Conservation (phyloP, 2,329 filamentous ascomycete species). For the Microdochium trichocladiopsis region DNA sequence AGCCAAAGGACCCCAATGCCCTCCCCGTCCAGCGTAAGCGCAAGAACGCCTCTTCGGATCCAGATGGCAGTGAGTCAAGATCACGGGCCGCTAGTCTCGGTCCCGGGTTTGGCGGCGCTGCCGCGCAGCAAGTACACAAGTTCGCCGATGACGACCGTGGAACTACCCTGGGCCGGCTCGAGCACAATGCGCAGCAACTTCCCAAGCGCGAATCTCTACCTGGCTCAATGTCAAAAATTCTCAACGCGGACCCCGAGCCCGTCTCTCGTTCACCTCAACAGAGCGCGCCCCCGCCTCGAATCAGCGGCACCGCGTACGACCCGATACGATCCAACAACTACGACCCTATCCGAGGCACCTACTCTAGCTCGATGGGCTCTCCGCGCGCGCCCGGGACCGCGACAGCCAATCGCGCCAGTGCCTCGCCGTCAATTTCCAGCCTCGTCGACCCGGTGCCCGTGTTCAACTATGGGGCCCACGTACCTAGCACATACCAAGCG, state of each 20-base stretch:
- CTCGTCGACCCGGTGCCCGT: slow-evolving; percentile 66
- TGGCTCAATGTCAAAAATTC: slow-evolving; percentile 47
- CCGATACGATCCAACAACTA: slow-evolving; percentile 74
- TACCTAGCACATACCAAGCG: slow-evolving; percentile 24
- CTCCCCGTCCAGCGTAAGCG: slow-evolving; percentile 47
- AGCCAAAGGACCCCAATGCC: slow-evolving; percentile 53
- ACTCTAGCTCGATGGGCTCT: slow-evolving; percentile 39
- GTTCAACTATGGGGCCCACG: slow-evolving; percentile 25
- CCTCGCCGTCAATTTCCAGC: slow-evolving; percentile 86
- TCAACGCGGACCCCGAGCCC: slow-evolving; percentile 44
- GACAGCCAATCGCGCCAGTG: slow-evolving; percentile 65
- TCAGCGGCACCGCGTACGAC: slow-evolving; percentile 80
- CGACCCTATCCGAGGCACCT: slow-evolving; percentile 56
- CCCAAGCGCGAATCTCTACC: slow-evolving; percentile 44
- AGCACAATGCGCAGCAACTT: slow-evolving; percentile 32
- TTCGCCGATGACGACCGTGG: neutral
- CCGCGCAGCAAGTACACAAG: neutral
- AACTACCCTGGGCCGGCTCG: slow-evolving; percentile 14
- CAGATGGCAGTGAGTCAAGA: slow-evolving; percentile 15
- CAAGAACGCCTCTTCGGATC: slow-evolving; percentile 34
- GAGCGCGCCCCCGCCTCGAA: slow-evolving; percentile 41
- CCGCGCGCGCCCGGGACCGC: slow-evolving; percentile 35
- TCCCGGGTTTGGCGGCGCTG: neutral
- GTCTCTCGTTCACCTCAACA: slow-evolving; percentile 33
- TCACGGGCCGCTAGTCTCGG: slow-evolving; percentile 16